Evolutionary conservation across 805 yeast species (phyloP), one percentile per base, ranked within the genome.

Genomic region (Lipomyces kockii): DNA sequence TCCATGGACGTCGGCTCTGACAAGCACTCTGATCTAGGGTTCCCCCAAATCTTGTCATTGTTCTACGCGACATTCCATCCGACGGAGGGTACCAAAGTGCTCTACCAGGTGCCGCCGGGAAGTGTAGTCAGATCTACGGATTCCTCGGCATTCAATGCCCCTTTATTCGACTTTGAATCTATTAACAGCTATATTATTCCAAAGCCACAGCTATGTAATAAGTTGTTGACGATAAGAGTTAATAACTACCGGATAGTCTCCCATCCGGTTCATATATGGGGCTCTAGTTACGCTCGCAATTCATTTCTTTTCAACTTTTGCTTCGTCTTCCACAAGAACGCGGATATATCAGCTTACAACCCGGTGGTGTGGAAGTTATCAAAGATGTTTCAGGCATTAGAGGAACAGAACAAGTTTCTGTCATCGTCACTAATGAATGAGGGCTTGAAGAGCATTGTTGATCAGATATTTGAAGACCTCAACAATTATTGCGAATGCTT

Each of bases 401-500:
- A 95, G 73, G 97, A 93, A 73, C 99, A 95, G 77, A 86, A 87
- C 62, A 91, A 87, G 73, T 80, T 90, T 56, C 77, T 95, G 37
- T 91, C 97, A 4, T 80, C 81, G 61, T 79, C 85, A 1, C 83
- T 82, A 58, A 80, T 81, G 58, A 83, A 83, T 63, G 76, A 71
- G 11, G 84, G 88, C 0, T 86, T 96, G 56, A 89, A 88, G 72
- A 89, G 91, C 72, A 81, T 94, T 62, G 85, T 95, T 27, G 92
- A 91, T 77, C 97, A 95, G 76, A 84, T 95, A n/a, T 93, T 84
- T 75, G 97, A 93, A 78, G 99, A 95, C 77, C 82, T 95, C 72
- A 96, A 95, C 79, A 92, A 91, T 76, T 96, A 93, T 79, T 91
- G 97, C 0, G 99, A 95, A 77, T 95, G 99, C 78, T 85, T 92